Conservation (phyloP, 192 early-diverging fungal genomes). For the Coemansia sp. region DNA sequence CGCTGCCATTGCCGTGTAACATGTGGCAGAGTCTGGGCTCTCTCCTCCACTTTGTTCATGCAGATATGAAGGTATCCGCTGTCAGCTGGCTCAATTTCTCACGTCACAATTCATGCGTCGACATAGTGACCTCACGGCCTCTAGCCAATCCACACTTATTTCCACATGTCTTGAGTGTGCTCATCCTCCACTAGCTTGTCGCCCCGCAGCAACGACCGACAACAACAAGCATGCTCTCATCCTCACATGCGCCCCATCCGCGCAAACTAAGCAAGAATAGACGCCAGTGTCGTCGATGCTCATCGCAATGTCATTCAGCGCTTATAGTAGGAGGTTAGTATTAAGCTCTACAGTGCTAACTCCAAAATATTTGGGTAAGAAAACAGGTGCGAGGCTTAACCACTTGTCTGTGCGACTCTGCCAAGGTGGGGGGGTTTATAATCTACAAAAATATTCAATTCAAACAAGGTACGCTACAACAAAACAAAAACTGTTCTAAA, state of each 20-base stretch:
- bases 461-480: background rate
- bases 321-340: too few relatives aligned
- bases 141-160: background rate
- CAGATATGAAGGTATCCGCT: background rate
- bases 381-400: too few relatives aligned
- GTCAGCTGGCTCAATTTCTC: background rate
- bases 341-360: too few relatives aligned
- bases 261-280: too few relatives aligned
- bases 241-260: background rate
- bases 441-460: background rate
- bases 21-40: background rate
- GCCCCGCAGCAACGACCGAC: background rate
- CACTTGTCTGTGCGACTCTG: background rate
- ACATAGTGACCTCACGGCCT: background rate
- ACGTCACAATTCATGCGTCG: background rate
- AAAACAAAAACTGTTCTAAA: background rate
- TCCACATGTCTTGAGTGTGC: background rate
- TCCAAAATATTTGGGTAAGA: too few relatives aligned
- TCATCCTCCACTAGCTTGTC: background rate
- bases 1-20: background rate
- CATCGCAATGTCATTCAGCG: too few relatives aligned
- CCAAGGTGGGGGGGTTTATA: background rate
- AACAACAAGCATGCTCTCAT: background rate
- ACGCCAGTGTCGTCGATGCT: too few relatives aligned
- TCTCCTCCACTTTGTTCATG: background rate